phyloP scores from a whole-genome alignment of 176 grass and related monocot genomes.

The Avena sativa region DNA sequence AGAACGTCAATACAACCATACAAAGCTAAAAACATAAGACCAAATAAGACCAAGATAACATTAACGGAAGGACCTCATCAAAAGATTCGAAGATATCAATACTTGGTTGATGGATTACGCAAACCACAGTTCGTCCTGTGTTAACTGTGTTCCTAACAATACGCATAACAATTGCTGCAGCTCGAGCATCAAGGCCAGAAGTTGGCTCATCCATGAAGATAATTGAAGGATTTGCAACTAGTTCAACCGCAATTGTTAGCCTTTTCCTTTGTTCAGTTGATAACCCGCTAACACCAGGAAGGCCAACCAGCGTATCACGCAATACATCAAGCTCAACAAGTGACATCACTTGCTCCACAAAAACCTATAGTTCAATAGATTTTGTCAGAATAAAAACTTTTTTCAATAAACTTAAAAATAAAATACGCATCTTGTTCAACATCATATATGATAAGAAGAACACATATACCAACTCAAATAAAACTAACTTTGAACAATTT shows the following conservation, averaged over 20 bases:
- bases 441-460: neutral
- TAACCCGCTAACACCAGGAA: slow-evolving; percentile 64
- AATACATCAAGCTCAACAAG: slow-evolving; percentile 70
- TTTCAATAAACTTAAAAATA: slow-evolving; percentile 2
- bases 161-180: slow-evolving; percentile 81
- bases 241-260: slow-evolving; percentile 74
- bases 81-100: slow-evolving; percentile 87
- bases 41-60: neutral
- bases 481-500: neutral
- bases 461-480: neutral
- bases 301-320: slow-evolving; percentile 64
- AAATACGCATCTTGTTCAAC: neutral
- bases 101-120: slow-evolving; percentile 82
- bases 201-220: slow-evolving; percentile 90
- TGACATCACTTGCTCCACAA: slow-evolving; percentile 76
- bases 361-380: slow-evolving; percentile 44
- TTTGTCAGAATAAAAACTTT: neutral
- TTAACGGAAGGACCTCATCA: slow-evolving; percentile 61
- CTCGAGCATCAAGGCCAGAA: slow-evolving; percentile 77
- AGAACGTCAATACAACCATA: neutral
- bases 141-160: slow-evolving; percentile 79
- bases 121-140: slow-evolving; percentile 74
- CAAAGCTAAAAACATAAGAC: neutral
- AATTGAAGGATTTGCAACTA: slow-evolving; percentile 81
- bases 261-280: slow-evolving; percentile 78